Base-by-base conservation (phyloP, 768 basidiomycete species). In the Leccinum uliginosum region DNA sequence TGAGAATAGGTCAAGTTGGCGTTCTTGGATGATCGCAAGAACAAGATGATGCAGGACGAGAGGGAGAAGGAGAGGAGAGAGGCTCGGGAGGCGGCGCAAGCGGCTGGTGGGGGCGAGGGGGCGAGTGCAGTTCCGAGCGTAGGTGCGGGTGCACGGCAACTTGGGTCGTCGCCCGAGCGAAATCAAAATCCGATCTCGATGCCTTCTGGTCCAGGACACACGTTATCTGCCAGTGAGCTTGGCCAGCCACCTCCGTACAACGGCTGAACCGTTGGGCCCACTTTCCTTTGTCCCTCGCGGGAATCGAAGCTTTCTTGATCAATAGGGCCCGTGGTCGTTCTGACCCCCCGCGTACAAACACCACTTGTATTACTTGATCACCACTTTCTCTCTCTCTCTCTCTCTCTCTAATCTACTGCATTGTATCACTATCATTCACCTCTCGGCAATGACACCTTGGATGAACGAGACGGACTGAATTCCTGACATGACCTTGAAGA, bases 11-110 rank as follows among this genome's bases (percentile, higher is more conserved):
- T 88, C n/a, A 89, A 84, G 67, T 71, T 91, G 50, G 86, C 86
- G 2, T 92, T 83, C 67, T 77, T 91, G 64, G 91, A 93, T 48
- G 91, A 93, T 66, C 80, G 91, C 51, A 85, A 77, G 65, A 71
- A 74, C 1, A 86, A 84, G 64, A 68, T 72, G 62, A 52, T 80
- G 57, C 71, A 70, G 8, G 83, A 90, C 57, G 75, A 86, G 63
- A 76, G 82, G 60, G 89, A 92, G 59, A 80, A 72, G 65, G 74
- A 82, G 58, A 73, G 68, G 50, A 73, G 83, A 45, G 74, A 65
- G 54, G 79, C 78, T 44, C 74, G 76, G 48, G 74, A 69, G 38
- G 69, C 64, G 3, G 66, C 53, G 5, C 56, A 9, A n/a, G 59
- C n/a, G 17, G 43, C 57, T 26, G n/a, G 30, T 27, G 48, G 34